Base-by-base conservation (phyloP, 495 filamentous ascomycete genomes). In the Penicillium mononematosum region DNA sequence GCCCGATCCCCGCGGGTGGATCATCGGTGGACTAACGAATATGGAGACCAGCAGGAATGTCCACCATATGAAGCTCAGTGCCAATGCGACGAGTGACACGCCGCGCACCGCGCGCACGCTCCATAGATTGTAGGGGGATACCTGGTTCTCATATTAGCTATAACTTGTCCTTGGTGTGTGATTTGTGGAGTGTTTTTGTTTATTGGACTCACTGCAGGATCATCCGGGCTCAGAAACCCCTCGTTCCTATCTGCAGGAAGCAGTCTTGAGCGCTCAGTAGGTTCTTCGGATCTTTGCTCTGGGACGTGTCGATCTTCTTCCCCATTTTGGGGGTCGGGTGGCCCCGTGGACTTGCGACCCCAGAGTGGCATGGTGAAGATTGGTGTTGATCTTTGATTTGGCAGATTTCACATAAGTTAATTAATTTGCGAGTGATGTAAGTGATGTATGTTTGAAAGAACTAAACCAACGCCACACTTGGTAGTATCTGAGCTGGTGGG, bases 81-180 rank as follows among this genome's bases (percentile, higher is more conserved):
- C 73, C 29, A 91, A 77, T 63, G 96, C 88, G 49, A 88, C 51
- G 55, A 93, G 80, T 4, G 88, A 89, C 39, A 91, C 64, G 67
- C 81, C 87, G 60, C 91, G 84, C 14, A 93, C 73, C 32, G 88
- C 79, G 29, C 94, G 85, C 38, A 98, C 88, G 58, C 84, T 88
- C 85, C 89, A 96, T 50, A 97, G 85, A 66, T 98, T 98, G 75
- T 96, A 96, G 0, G 94, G 94, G 1, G 94, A 92, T 31, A 98
- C 88, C 88, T 92, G 53, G 38, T 25, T 50, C 50, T 39, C 5
- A 8, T 17, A n/a, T 54, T 45, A 46, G 29, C 52, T 52, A 10
- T 12, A 3, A 5, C 4, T 48, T 17, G 14, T 27, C 11, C 8
- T 27, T 25, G 20, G 19, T 2, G 2, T 43, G 6, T 45, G 34